Evolutionary conservation across 106 monocot species (phyloP).

Genomic region (Hemerocallis citrina): DNA sequence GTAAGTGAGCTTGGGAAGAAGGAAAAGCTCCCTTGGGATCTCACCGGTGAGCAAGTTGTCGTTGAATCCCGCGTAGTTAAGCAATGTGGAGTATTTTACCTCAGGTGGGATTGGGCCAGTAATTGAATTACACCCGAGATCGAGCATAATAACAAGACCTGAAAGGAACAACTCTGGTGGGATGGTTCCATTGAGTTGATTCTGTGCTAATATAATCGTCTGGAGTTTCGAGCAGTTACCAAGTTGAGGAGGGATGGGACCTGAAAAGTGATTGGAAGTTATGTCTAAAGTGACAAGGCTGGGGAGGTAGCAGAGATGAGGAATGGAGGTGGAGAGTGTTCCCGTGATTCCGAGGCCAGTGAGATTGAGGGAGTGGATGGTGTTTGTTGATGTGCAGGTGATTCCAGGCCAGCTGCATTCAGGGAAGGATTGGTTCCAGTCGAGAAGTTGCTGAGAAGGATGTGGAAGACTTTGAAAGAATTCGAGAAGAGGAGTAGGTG

Average conservation of each 20-base stretch:
- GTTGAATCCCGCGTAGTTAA: constrained; percentile 19
- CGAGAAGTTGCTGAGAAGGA: constrained; percentile 32
- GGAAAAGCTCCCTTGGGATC: constrained; percentile 34
- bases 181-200: constrained; percentile 38
- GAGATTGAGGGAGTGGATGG: constrained; percentile 33
- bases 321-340: constrained; percentile 11
- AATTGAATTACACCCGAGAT: constrained; percentile 37
- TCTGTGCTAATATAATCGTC: constrained; percentile 27
- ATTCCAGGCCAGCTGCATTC: constrained; percentile 39
- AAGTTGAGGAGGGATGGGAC: constrained; percentile 31
- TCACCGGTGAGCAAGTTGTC: constrained; percentile 45
- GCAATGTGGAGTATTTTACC: constrained; percentile 10
- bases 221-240: constrained; percentile 33
- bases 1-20: constrained; percentile 23
- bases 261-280: constrained; percentile 33
- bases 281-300: constrained; percentile 34
- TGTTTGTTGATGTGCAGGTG: constrained; percentile 22
- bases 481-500: constrained; percentile 34
- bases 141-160: constrained; percentile 16
- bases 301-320: constrained; percentile 20
- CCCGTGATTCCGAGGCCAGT: constrained; percentile 20
- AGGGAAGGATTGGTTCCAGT: constrained; percentile 23
- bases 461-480: constrained; percentile 21
- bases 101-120: constrained; percentile 36
- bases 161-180: constrained; percentile 28